Evolutionary conservation across 345 rosid species (phyloP).

Genomic region (Populus davidiana): DNA sequence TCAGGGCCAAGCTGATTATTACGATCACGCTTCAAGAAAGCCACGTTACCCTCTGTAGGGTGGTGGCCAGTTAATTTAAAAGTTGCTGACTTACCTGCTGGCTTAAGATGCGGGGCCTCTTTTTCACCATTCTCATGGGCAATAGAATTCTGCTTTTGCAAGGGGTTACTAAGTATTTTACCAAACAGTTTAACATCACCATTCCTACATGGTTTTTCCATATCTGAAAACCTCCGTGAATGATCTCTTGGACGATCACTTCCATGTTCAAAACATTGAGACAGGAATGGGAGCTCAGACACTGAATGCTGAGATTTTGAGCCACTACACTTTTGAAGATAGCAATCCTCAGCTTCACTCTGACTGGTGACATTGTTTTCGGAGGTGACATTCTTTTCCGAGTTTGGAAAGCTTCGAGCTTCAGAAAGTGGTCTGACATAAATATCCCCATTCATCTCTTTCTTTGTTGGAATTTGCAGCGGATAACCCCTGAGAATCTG

Average conservation of each 20-base stretch:
- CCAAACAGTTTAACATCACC: constrained; percentile 88
- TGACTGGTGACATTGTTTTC: constrained; percentile 24
- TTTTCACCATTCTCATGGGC: constrained; percentile 39
- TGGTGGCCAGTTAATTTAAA: constrained; percentile 38
- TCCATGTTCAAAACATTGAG: constrained; percentile 32
- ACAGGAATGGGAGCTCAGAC: constrained; percentile 38
- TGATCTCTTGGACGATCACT: constrained; percentile 36
- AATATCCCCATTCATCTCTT: constrained; percentile 46
- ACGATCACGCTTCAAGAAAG: constrained; percentile 43
- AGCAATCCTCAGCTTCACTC: constrained; percentile 34
- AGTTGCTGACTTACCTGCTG: constrained; percentile 37
- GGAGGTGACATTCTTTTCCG: constrained; percentile 23
- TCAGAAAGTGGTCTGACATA: constrained; percentile 37
- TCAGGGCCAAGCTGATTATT: constrained; percentile 45
- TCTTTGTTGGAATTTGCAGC: constrained; percentile 35
- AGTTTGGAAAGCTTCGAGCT: constrained; percentile 29
- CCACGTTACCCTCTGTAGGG: constrained; percentile 24
- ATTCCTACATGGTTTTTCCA: constrained; percentile 49
- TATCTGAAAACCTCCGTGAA: constrained; percentile 41
- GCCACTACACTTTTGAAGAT: constrained; percentile 54
- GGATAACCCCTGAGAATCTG: constrained; percentile 47
- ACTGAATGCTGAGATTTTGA: constrained; percentile 25
- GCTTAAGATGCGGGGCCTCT: constrained; percentile 30
- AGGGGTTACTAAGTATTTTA: constrained; percentile 56
- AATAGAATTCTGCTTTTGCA: constrained; percentile 21